A percentile compares a stretch with the other conserved stretches of the same genome.
These are phyloP conservation scores for Odontarrhena argentea DNA, from an alignment of 345 rosid genomes.

Conservation along the genomic window DNA sequence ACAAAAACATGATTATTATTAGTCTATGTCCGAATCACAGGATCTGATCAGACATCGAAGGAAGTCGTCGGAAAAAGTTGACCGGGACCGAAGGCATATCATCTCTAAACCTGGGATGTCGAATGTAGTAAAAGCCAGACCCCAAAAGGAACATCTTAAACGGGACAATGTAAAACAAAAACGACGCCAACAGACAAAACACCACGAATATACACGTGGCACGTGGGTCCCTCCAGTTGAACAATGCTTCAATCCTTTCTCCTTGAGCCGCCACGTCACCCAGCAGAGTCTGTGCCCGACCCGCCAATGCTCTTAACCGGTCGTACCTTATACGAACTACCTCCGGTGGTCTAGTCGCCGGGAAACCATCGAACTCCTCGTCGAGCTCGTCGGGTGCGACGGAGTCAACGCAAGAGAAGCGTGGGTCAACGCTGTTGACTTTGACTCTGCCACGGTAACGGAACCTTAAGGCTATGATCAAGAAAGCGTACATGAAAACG, in stretches of 20 bases:
- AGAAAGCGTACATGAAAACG: slow-evolving; percentile 78
- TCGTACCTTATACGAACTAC: slow-evolving; percentile 70
- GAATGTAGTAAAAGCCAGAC: slow-evolving; percentile 65
- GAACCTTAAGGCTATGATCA: slow-evolving; percentile 56
- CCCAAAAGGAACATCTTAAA: slow-evolving; percentile 63
- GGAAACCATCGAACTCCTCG: slow-evolving; percentile 86
- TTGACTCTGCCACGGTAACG: slow-evolving; percentile 59
- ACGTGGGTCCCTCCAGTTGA: slow-evolving; percentile 85
- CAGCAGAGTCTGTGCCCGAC: slow-evolving; percentile 70
- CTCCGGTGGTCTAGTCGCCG: slow-evolving; percentile 58
- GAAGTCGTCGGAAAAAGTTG: slow-evolving; percentile 83
- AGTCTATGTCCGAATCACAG: slow-evolving; percentile 40
- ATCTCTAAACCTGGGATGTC: slow-evolving; percentile 87
- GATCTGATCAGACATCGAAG: slow-evolving; percentile 81
- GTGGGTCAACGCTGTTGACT: slow-evolving; percentile 57
- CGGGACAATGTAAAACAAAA: slow-evolving; percentile 71
- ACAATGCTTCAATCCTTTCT: slow-evolving; percentile 76
- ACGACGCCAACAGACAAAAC: slow-evolving; percentile 65
- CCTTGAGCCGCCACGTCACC: slow-evolving; percentile 93
- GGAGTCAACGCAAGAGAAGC: slow-evolving; percentile 65
- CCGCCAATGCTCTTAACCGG: slow-evolving; percentile 77
- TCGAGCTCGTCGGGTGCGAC: slow-evolving; percentile 76
- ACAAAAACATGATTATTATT: background rate
- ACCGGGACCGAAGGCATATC: slow-evolving; percentile 79
- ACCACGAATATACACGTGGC: slow-evolving; percentile 79